A percentile compares a stretch with the other conserved stretches of the same genome.
Conservation (phyloP, 257 asterid genomes). For the Jacaranda mimosifolia region DNA sequence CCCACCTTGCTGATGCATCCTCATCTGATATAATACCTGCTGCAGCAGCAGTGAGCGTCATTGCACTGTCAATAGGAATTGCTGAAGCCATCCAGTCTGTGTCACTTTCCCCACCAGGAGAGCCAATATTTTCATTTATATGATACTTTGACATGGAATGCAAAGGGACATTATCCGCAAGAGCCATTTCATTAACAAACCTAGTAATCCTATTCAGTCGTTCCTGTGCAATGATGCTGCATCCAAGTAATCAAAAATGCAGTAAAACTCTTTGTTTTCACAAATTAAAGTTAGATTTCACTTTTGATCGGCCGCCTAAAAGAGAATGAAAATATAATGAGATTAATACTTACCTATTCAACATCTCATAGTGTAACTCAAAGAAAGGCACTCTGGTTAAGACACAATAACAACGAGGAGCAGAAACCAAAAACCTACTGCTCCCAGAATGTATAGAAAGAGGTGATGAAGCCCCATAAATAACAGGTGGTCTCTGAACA, state of each 20-base stretch:
- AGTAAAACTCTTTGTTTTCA: conserved; percentile 10
- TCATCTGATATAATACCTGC: conserved; percentile 79
- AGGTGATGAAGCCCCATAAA: conserved; percentile 63
- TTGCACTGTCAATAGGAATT: conserved; percentile 70
- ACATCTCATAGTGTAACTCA: conserved; percentile 87
- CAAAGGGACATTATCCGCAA: conserved; percentile 53
- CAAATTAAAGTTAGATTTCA: no score
- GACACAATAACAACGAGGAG: conserved; percentile 97
- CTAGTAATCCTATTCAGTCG: conserved; percentile 84
- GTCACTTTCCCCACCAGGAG: conserved; percentile 53
- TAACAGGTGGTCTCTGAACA: conserved; percentile 82
- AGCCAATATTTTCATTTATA: conserved; percentile 46
- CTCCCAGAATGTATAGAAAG: conserved; percentile 56
- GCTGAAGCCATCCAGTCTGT: conserved; percentile 79
- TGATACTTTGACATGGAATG: conserved; percentile 46
- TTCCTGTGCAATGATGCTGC: conserved; percentile 94
- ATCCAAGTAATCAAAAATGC: conserved; percentile 42
- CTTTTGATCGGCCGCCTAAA: conserved; percentile 1
- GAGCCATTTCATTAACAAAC: conserved; percentile 68
- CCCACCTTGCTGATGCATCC: conserved; percentile 68
- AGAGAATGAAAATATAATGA: conserved; percentile 16
- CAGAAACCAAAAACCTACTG: conserved; percentile 82
- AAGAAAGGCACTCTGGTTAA: conserved; percentile 92
- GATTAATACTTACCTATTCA: conserved; percentile 68
- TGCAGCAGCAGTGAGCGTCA: conserved; percentile 79